These are phyloP conservation scores for Hysterangium stoloniferum DNA, from an alignment of 768 basidiomycete species.

Conservation along the genomic window DNA sequence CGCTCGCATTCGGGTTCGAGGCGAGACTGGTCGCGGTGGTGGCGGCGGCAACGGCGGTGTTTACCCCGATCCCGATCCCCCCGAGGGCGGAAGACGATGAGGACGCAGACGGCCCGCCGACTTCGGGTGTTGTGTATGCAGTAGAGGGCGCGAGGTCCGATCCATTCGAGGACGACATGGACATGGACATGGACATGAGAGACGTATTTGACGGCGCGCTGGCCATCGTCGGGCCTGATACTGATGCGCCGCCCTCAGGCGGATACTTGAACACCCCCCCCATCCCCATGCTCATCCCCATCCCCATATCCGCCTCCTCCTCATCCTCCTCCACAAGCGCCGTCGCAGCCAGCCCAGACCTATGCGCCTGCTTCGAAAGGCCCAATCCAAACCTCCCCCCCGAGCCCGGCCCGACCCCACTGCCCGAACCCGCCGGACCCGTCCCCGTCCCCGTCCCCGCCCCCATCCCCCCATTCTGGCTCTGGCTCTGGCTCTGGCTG, in stretches of 20 bases:
- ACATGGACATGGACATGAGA: conserved; percentile 14
- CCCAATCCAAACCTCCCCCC: neutral
- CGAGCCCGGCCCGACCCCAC: neutral
- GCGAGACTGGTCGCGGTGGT: conserved; percentile 18
- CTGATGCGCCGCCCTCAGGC: neutral
- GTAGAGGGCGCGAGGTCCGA: conserved; percentile 39
- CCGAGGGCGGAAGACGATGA: conserved; percentile 9
- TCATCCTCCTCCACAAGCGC: conserved; percentile 70
- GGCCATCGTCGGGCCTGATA: neutral
- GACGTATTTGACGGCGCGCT: neutral
- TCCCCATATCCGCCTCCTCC: conserved; percentile 35
- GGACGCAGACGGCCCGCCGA: conserved; percentile 16
- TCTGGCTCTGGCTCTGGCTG: conserved; percentile 29
- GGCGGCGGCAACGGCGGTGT: neutral
- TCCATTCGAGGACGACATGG: conserved; percentile 20
- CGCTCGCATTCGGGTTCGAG: conserved; percentile 13
- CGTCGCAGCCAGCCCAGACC: conserved; percentile 44
- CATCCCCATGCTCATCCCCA: neutral
- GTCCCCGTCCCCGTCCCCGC: conserved; percentile 59
- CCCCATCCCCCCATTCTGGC: conserved; percentile 34
- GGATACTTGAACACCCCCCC: conserved; percentile 5
- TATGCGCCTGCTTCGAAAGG: conserved; percentile 36
- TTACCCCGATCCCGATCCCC: conserved; percentile 5
- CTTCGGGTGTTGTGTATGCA: conserved; percentile 56
- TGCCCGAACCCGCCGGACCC: conserved; percentile 1